These are phyloP conservation scores for Incumbomyces delicatus DNA, from an alignment of 2,329 filamentous ascomycete genomes.

Conservation along the genomic window DNA sequence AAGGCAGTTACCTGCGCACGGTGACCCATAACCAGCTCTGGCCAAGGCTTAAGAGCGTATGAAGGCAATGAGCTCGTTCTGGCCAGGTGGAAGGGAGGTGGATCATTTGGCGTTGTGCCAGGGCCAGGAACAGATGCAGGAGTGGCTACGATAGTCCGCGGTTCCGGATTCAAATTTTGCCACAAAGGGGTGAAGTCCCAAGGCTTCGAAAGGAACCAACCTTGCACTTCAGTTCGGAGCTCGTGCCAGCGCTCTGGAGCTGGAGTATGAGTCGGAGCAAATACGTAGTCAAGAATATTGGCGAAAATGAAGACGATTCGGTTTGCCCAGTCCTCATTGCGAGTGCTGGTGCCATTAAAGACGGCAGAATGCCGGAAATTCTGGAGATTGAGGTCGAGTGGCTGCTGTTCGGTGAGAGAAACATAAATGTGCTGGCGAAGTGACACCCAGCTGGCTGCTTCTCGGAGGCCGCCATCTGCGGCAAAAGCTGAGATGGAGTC, in stretches of 20 bases:
- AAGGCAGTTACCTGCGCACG: constrained; percentile 18
- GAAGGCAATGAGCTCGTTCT: background rate
- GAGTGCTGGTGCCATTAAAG: constrained; percentile 26
- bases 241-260: constrained; percentile 9
- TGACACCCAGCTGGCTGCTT: constrained; percentile 35
- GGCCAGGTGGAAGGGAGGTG: background rate
- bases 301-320: constrained; percentile 32
- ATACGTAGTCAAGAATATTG: constrained; percentile 24
- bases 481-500: constrained; percentile 31
- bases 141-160: background rate
- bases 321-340: constrained; percentile 30
- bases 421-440: constrained; percentile 34
- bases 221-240: constrained; percentile 9
- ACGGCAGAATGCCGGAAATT: constrained; percentile 31
- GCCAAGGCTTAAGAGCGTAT: constrained; percentile 8
- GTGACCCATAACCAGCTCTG: constrained; percentile 11
- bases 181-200: constrained; percentile 15
- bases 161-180: constrained; percentile 1
- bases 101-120: background rate
- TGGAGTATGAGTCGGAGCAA: constrained; percentile 5
- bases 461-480: constrained; percentile 30
- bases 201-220: constrained; percentile 11
- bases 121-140: constrained; percentile 1
- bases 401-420: constrained; percentile 28
- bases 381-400: constrained; percentile 29